Conservation (phyloP, 805 yeast species). For the Candida quercuum region DNA sequence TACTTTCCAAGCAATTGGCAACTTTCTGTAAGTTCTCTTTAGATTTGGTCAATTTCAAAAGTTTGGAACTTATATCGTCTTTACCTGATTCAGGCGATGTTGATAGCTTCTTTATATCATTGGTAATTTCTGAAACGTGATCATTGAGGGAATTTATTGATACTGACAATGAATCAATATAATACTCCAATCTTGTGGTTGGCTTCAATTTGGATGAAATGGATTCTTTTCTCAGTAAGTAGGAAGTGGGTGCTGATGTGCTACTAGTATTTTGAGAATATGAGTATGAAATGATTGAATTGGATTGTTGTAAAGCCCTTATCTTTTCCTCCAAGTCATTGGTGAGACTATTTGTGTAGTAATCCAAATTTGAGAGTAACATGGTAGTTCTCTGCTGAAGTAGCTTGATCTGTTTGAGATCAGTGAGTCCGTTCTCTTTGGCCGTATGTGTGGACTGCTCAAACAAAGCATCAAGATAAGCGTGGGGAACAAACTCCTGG, state of each 20-base stretch:
- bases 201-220: slow-evolving; percentile 27
- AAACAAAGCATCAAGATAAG: slow-evolving; percentile 59
- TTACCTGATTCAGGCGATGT: slow-evolving; percentile 26
- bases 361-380: slow-evolving; percentile 55
- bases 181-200: slow-evolving; percentile 59
- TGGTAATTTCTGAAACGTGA: slow-evolving; percentile 30
- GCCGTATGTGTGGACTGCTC: slow-evolving; percentile 25
- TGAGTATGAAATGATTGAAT: slow-evolving; percentile 43
- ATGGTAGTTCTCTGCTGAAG: slow-evolving; percentile 45
- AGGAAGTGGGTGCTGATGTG: slow-evolving; percentile 7
- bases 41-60: slow-evolving; percentile 39
- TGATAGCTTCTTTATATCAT: slow-evolving; percentile 14
- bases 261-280: slow-evolving; percentile 17
- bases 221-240: background rate
- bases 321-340: slow-evolving; percentile 47
- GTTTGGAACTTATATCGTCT: slow-evolving; percentile 26
- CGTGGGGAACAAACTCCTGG: slow-evolving; percentile 56
- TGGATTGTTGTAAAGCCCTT: slow-evolving; percentile 40
- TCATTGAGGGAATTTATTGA: slow-evolving; percentile 52
- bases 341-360: slow-evolving; percentile 54
- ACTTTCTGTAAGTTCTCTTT: slow-evolving; percentile 43
- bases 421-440: slow-evolving; percentile 7
- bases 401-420: slow-evolving; percentile 28
- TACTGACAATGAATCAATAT: slow-evolving; percentile 53
- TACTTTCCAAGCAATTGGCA: slow-evolving; percentile 38